A percentile compares a stretch with the other conserved stretches of the same genome.
phyloP scores from a whole-genome alignment of 2,329 filamentous ascomycete genomes.

The Huntiella decipiens region DNA sequence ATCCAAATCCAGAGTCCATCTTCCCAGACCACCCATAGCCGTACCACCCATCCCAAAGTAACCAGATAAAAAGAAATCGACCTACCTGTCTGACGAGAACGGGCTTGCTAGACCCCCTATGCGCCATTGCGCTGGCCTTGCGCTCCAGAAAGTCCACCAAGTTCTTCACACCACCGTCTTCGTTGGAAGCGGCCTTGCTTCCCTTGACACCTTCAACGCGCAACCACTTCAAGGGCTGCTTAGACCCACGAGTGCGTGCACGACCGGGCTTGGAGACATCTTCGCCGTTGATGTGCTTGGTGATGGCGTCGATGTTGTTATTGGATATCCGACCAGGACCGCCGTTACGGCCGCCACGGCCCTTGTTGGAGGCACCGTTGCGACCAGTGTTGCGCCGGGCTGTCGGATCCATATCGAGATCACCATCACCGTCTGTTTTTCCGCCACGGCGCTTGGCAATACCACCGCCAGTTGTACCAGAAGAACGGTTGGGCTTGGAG shows the following conservation, averaged over 20 bases:
- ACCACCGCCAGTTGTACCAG: slow-evolving; percentile 20
- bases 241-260: slow-evolving; percentile 2
- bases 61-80: slow-evolving; percentile 16
- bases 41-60: background rate
- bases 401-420: slow-evolving; percentile 36
- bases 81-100: slow-evolving; percentile 64
- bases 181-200: slow-evolving; percentile 48
- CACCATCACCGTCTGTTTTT: slow-evolving; percentile 35
- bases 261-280: slow-evolving; percentile 16
- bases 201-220: slow-evolving; percentile 43
- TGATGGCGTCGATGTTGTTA: slow-evolving; percentile 24
- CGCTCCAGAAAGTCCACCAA: slow-evolving; percentile 52
- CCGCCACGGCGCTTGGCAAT: slow-evolving; percentile 30
- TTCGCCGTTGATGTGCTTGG: slow-evolving; percentile 24
- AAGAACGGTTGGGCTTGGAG: slow-evolving; percentile 11
- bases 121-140: slow-evolving; percentile 40
- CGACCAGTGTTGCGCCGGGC: slow-evolving; percentile 18
- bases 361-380: slow-evolving; percentile 13
- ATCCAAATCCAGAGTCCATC: background rate
- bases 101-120: slow-evolving; percentile 24
- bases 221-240: slow-evolving; percentile 17
- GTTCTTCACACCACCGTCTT: slow-evolving; percentile 45
- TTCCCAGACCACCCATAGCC: background rate
- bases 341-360: slow-evolving; percentile 14
- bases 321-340: slow-evolving; percentile 14